Evolutionary conservation across 2,329 filamentous ascomycete genomes (phyloP).

Genomic region (Drechslerella coelobrocha): DNA sequence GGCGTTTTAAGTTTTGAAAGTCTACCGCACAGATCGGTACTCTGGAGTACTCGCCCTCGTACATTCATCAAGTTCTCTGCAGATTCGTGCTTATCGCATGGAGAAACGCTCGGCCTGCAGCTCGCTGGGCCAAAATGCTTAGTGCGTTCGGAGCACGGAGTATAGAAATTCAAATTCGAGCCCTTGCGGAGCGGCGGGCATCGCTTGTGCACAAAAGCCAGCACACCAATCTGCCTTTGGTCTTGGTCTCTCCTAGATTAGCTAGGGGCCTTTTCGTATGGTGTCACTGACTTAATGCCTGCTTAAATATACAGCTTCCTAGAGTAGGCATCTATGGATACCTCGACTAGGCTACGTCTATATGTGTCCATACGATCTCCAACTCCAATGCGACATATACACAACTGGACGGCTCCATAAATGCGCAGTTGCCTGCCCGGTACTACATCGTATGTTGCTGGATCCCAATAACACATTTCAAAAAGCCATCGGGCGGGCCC

Average conservation of each 20-base stretch:
- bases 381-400: not conserved
- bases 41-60: too few relatives aligned
- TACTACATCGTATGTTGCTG: too few relatives aligned
- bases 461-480: too few relatives aligned
- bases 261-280: constrained; percentile 1
- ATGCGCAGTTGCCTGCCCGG: too few relatives aligned
- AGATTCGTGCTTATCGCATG: not conserved
- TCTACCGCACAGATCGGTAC: too few relatives aligned
- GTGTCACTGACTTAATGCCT: not conserved
- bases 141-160: not conserved
- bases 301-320: not conserved
- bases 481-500: not conserved
- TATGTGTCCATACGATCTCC: not conserved
- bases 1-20: not conserved
- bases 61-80: not conserved
- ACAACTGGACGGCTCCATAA: too few relatives aligned
- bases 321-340: not conserved
- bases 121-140: not conserved
- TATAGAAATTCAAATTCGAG: constrained; percentile 21
- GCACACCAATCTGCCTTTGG: not conserved
- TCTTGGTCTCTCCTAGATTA: not conserved
- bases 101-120: not conserved
- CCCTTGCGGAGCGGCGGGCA: constrained; percentile 10
- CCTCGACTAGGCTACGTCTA: not conserved
- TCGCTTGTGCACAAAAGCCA: not conserved